Percentiles rank a stretch among this genome's conserved stretches.
Conservation (phyloP, 2,329 filamentous ascomycete genomes). For the Paracorniculantispora psalliotae region DNA sequence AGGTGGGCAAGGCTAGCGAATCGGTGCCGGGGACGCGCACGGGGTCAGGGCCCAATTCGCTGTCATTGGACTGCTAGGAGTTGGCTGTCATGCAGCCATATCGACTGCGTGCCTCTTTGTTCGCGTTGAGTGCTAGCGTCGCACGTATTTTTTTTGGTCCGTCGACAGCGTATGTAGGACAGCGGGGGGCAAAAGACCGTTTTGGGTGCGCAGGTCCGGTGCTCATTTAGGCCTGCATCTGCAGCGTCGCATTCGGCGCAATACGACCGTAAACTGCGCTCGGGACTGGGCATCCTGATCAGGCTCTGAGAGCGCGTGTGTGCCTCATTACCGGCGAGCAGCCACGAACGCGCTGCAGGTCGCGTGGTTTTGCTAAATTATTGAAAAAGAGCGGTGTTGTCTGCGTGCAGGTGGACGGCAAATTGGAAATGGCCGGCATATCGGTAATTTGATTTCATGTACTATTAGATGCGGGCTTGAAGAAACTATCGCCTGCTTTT, state of each 20-base stretch:
- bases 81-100: not conserved
- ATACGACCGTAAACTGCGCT: slow-evolving; percentile 6
- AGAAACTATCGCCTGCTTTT: not conserved
- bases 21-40: not conserved
- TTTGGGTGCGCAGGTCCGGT: not conserved
- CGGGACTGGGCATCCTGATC: slow-evolving; percentile 7
- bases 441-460: not conserved
- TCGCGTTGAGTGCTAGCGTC: not conserved
- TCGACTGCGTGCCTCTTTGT: not conserved
- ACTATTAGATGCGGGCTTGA: not conserved
- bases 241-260: slow-evolving; percentile 7
- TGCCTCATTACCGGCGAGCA: not conserved
- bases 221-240: slow-evolving; percentile 8
- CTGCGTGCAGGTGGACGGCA: no score
- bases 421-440: not conserved
- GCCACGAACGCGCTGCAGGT: not conserved
- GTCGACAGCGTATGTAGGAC: not conserved
- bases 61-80: not conserved
- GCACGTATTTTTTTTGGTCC: not conserved
- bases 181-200: not conserved
- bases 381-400: not conserved
- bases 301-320: not conserved
- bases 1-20: not conserved
- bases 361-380: not conserved
- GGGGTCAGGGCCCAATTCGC: not conserved